Evolutionary conservation across 2,329 filamentous ascomycete species (phyloP).

Genomic region (Macroventuria anomochaeta): DNA sequence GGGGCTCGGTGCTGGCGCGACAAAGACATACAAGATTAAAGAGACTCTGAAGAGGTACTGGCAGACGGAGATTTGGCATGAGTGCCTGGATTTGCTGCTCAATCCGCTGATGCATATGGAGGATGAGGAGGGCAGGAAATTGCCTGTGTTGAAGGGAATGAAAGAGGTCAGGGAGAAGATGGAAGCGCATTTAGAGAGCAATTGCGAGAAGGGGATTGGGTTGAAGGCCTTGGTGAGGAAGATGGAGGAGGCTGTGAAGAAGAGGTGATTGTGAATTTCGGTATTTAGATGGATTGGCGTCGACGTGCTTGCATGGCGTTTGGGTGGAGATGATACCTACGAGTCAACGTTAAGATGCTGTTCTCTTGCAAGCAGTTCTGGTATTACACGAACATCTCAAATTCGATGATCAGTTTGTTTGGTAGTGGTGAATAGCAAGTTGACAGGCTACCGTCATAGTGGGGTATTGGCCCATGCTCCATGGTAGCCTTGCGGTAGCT

Average conservation of each 20-base stretch:
- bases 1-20: conserved; percentile 62
- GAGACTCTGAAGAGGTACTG: conserved; percentile 93
- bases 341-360: conserved; percentile 3
- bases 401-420: not conserved
- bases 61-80: conserved; percentile 89
- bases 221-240: conserved; percentile 63
- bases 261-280: conserved; percentile 36
- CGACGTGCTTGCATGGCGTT: conserved; percentile 24
- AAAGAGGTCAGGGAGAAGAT: conserved; percentile 73
- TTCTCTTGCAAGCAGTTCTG: not conserved
- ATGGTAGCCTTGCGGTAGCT: conserved; percentile 36
- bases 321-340: conserved; percentile 11
- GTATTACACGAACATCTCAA: not conserved
- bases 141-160: conserved; percentile 79
- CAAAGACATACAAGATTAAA: conserved; percentile 77
- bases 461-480: conserved; percentile 23
- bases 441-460: conserved; percentile 21
- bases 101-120: conserved; percentile 76
- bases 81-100: conserved; percentile 82
- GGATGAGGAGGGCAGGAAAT: conserved; percentile 66
- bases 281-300: not conserved
- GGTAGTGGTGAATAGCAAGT: not conserved
- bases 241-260: conserved; percentile 71
- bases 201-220: conserved; percentile 78
- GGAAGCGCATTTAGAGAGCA: conserved; percentile 81